phyloP scores from a whole-genome alignment of 1,284 basidiomycete species.

The Tylopilus sp. region DNA sequence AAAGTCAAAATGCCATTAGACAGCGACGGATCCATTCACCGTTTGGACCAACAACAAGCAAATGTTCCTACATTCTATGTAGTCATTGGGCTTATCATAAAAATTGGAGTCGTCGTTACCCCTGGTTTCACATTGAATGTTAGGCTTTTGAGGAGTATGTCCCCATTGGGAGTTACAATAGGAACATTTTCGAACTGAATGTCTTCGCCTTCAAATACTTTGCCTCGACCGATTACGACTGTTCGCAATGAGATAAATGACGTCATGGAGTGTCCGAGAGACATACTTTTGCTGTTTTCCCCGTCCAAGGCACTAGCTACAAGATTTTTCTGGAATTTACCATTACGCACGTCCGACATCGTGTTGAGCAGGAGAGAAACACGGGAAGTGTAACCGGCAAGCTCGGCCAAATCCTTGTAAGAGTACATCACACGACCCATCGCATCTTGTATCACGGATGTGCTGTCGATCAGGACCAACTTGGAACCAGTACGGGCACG shows the following conservation, averaged over 20 bases:
- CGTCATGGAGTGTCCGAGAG: not conserved
- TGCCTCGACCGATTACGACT: conserved; percentile 82
- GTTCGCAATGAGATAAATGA: not conserved
- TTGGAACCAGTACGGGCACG: conserved; percentile 3
- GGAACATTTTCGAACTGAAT: conserved; percentile 93
- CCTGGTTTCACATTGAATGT: conserved; percentile 90
- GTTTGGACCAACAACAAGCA: conserved; percentile 91
- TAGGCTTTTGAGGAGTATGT: conserved; percentile 80
- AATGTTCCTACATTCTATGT: conserved; percentile 60
- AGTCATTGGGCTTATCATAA: conserved; percentile 6
- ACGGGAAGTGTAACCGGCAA: conserved; percentile 93
- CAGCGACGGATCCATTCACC: conserved; percentile 41
- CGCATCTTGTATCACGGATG: conserved; percentile 50
- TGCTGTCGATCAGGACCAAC: not conserved
- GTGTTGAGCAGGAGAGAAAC: conserved; percentile 89
- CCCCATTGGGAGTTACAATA: conserved; percentile 95
- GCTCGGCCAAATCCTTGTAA: conserved; percentile 93
- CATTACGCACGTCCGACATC: conserved; percentile 83
- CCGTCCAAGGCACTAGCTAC: conserved; percentile 74
- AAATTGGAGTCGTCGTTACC: conserved; percentile 44
- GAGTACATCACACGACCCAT: conserved; percentile 90
- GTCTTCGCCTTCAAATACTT: conserved; percentile 79
- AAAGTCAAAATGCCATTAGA: conserved; percentile 3
- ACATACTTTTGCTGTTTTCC: conserved; percentile 76
- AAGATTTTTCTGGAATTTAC: conserved; percentile 87